Evolutionary conservation across 2,329 filamentous ascomycete genomes (phyloP).

Genomic region (Diplocarpon mali): DNA sequence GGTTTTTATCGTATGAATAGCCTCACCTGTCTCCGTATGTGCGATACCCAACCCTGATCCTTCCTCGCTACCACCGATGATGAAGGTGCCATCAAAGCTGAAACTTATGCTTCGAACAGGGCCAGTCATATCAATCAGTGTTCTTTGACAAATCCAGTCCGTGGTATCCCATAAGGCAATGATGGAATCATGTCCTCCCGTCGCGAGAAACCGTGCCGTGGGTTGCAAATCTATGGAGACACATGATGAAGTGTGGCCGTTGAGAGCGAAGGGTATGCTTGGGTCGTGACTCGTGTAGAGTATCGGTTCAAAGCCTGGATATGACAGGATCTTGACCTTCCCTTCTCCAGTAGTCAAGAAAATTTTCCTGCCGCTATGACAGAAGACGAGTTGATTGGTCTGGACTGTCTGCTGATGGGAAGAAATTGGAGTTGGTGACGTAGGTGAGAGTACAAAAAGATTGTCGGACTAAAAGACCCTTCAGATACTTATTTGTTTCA

Average conservation of each 20-base stretch:
- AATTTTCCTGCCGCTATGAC: slow-evolving; percentile 59
- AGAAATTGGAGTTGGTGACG: slow-evolving; percentile 42
- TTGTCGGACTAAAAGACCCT: slow-evolving; percentile 31
- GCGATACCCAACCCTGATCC: slow-evolving; percentile 56
- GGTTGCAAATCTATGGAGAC: slow-evolving; percentile 60
- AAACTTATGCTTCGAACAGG: slow-evolving; percentile 63
- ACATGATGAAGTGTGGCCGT: slow-evolving; percentile 64
- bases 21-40: slow-evolving; percentile 64
- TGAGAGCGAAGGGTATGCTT: slow-evolving; percentile 46
- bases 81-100: slow-evolving; percentile 65
- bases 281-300: slow-evolving; percentile 36
- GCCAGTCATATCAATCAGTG: slow-evolving; percentile 56
- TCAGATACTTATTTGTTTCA: not conserved
- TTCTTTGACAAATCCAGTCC: slow-evolving; percentile 66
- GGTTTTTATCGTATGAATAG: slow-evolving; percentile 62
- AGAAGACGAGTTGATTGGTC: slow-evolving; percentile 65
- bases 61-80: slow-evolving; percentile 66
- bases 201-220: slow-evolving; percentile 59
- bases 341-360: slow-evolving; percentile 63
- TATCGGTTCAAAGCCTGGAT: slow-evolving; percentile 50
- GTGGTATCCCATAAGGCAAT: slow-evolving; percentile 69
- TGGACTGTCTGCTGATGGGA: slow-evolving; percentile 50
- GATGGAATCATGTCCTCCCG: slow-evolving; percentile 64
- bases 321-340: slow-evolving; percentile 57
- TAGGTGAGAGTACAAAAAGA: slow-evolving; percentile 51